Evolutionary conservation across 2,329 filamentous ascomycete species (phyloP), one percentile per base, ranked within the genome.

Genomic region (Pseudopithomyces chartarum): DNA sequence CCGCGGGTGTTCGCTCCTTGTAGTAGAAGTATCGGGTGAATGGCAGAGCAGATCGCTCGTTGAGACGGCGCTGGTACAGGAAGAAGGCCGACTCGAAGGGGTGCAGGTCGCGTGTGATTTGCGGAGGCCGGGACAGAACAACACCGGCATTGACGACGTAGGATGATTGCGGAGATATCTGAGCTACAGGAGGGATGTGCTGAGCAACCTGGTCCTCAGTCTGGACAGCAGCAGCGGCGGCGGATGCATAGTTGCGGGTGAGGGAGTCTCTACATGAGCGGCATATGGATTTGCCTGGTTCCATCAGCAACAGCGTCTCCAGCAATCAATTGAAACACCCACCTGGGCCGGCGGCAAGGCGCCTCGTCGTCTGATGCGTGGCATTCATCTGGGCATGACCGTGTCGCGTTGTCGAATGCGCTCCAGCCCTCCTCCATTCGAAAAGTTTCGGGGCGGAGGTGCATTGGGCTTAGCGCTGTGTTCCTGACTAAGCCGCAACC

Each of bases 41-140:
- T 1, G 93, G 91, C 4, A 95, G 84, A 19, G 89, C 87, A 51
- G 97, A 84, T 42, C 95, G 90, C 82, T 99, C 95, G 77, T 98
- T 97, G 58, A 99, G 84, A 13, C 95, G 92, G 69, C 94, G 94
- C 80, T 99, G 95, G 81, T 99, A 99, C 75, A 99, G 92, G 82
- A 90, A 97, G 80, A 90, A 98, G 62, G 94, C 84, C 72, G 92
- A 90, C 78, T 99, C 95, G 78, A 99, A 98, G 12, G 91, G 84
- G 33, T 90, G 90, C 52, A 94, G 87, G 59, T 89, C 83, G 64
- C 90, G 89, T 23, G 95, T 98, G 69, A 99, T 83, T 57, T 96
- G 82, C 6, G 95, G 95, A 46, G 95, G 87, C 26, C 95, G 91
- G 44, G 92, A 95, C 61, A 99, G 87, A 65, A 98, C 86, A 57